A percentile compares a stretch with the other conserved stretches of the same genome.
phyloP scores from a whole-genome alignment of 768 basidiomycete genomes.

The Mycena rosella region DNA sequence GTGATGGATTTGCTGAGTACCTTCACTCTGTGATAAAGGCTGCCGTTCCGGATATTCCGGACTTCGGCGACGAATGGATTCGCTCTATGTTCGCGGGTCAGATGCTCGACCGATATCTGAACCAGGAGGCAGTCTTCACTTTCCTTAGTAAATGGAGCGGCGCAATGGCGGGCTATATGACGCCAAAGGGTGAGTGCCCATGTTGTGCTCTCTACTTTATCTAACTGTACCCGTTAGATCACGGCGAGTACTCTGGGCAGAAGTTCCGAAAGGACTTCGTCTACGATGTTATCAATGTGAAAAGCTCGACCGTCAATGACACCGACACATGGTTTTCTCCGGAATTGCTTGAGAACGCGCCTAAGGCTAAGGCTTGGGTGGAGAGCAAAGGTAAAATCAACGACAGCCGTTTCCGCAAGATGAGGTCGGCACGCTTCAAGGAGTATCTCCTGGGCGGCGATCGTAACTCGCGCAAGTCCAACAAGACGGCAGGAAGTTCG shows the following conservation, averaged over 20 bases:
- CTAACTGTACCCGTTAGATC: background rate
- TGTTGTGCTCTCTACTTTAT: background rate
- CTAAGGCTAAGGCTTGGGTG: background rate
- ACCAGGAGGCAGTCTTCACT: background rate
- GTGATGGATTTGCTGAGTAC: background rate
- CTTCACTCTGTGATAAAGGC: background rate
- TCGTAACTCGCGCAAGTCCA: background rate
- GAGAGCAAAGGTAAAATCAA: slow-evolving; percentile 1
- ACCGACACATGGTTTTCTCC: background rate
- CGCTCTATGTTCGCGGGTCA: background rate
- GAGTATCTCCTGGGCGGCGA: background rate
- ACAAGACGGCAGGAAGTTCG: background rate
- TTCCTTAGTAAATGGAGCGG: background rate
- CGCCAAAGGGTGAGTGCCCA: slow-evolving; percentile 3
- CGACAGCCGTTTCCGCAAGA: background rate
- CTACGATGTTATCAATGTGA: background rate
- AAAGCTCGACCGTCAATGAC: background rate
- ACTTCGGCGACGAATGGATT: background rate
- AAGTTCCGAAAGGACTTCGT: background rate
- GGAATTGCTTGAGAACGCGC: background rate
- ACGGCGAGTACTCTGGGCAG: background rate
- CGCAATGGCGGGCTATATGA: background rate
- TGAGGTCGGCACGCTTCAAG: slow-evolving; percentile 14
- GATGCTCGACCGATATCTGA: background rate
- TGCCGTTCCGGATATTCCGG: background rate